These are phyloP conservation scores for Globisporangium paddicum DNA, from an alignment of 352 stramenopile genomes.

Conservation along the genomic window DNA sequence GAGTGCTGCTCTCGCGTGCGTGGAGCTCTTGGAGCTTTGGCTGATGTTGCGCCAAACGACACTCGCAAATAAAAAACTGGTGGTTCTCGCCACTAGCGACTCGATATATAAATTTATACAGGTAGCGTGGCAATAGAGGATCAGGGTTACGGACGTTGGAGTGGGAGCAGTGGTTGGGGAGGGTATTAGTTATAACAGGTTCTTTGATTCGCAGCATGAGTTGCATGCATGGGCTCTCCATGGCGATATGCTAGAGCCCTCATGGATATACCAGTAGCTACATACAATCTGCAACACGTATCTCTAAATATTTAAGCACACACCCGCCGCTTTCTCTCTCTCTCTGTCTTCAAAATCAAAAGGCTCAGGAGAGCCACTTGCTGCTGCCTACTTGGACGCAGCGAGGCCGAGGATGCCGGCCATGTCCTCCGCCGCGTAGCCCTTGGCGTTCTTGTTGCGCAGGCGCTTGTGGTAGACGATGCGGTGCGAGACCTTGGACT, in stretches of 20 bases:
- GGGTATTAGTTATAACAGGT: constrained; percentile 1
- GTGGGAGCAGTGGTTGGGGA: not conserved
- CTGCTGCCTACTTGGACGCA: constrained; percentile 19
- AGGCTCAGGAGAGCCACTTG: no score
- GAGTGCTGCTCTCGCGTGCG: not conserved
- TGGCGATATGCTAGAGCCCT: not conserved
- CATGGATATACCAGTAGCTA: constrained; percentile 9
- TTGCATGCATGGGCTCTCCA: not conserved
- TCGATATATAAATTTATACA: constrained; percentile 4
- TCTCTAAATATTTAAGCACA: constrained; percentile 7
- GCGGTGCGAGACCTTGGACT: constrained; percentile 46
- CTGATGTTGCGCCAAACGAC: constrained; percentile 11
- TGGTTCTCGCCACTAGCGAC: constrained; percentile 8
- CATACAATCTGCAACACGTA: constrained; percentile 9
- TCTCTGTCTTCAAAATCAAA: no score
- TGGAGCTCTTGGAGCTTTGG: constrained; percentile 6
- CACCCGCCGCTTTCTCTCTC: not conserved
- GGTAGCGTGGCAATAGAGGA: not conserved
- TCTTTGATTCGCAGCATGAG: not conserved
- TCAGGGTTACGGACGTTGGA: not conserved
- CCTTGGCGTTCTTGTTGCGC: constrained; percentile 85
- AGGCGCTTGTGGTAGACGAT: constrained; percentile 82
- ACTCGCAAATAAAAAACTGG: constrained; percentile 8
- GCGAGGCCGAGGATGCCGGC: constrained; percentile 80
- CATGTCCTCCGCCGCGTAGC: constrained; percentile 80